phyloP scores from a whole-genome alignment of 192 early-diverging fungal genomes.

The Funneliformis geosporum region DNA sequence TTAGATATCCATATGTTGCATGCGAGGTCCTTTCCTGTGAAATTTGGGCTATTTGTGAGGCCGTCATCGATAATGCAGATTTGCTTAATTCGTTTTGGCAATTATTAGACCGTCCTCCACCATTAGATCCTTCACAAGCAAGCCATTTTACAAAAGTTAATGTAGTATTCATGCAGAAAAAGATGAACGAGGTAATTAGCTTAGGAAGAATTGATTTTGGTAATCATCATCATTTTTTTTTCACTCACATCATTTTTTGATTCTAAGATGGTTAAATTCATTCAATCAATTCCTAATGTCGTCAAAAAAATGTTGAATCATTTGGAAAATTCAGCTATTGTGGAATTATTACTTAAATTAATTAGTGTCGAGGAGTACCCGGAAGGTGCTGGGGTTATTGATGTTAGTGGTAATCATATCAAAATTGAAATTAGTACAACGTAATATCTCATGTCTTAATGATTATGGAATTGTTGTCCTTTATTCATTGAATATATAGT shows the following conservation, averaged over 20 bases:
- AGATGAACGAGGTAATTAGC: constrained; percentile 74
- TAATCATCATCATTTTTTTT: background rate
- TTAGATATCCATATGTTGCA: constrained; percentile 81
- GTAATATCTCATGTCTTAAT: constrained; percentile 1
- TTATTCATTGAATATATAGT: constrained; percentile 49
- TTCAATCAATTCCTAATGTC: constrained; percentile 75
- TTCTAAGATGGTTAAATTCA: constrained; percentile 79
- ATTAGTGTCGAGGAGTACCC: constrained; percentile 90
- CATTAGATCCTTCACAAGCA: constrained; percentile 79
- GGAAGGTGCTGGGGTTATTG: constrained; percentile 81
- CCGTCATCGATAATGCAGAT: constrained; percentile 66
- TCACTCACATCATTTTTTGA: background rate
- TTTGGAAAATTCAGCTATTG: constrained; percentile 83
- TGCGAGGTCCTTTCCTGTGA: constrained; percentile 80
- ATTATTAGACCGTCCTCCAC: constrained; percentile 73
- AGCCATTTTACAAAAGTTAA: constrained; percentile 93
- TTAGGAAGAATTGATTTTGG: background rate
- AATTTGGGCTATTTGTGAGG: constrained; percentile 77
- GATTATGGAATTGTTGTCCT: constrained; percentile 3
- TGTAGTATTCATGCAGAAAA: constrained; percentile 82
- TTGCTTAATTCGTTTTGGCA: constrained; percentile 85
- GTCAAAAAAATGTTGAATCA: constrained; percentile 79
- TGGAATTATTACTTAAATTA: constrained; percentile 90
- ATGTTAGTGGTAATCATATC: constrained; percentile 50
- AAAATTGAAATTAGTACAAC: background rate